Conservation (phyloP, 495 filamentous ascomycete species). For the Aspergillus panamensis region DNA sequence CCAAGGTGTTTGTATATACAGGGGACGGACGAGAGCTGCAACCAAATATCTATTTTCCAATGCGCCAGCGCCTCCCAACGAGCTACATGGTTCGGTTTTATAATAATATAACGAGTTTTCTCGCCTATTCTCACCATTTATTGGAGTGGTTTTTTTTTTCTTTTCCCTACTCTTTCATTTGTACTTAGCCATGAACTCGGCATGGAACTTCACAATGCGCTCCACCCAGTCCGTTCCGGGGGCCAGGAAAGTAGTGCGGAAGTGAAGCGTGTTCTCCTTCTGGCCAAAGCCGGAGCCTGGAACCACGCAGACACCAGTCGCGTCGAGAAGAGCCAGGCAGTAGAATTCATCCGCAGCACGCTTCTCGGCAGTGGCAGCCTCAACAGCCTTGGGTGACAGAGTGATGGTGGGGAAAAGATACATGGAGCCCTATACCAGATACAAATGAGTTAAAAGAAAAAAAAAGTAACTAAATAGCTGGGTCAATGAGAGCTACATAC, state of each 20-base stretch:
- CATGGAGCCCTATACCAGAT: conserved; percentile 70
- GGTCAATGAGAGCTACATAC: conserved; percentile 28
- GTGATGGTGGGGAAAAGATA: conserved; percentile 96
- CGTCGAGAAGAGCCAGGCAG: conserved; percentile 82
- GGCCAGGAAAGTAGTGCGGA: conserved; percentile 94
- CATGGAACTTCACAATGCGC: conserved; percentile 83
- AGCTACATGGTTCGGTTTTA: conserved; percentile 6
- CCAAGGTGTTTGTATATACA: neutral
- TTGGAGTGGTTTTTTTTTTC: neutral
- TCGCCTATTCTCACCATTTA: too few species aligned
- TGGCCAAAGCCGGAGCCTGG: conserved; percentile 93
- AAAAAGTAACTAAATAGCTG: neutral
- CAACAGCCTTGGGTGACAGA: conserved; percentile 68
- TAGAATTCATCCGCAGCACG: conserved; percentile 89
- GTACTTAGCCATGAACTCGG: conserved; percentile 86
- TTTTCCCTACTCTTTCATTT: conserved; percentile 25
- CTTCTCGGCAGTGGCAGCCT: conserved; percentile 68
- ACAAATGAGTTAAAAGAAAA: conserved; percentile 11
- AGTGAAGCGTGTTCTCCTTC: conserved; percentile 86
- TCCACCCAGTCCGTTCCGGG: conserved; percentile 95
- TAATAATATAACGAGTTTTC: conserved; percentile 6
- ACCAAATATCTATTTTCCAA: neutral
- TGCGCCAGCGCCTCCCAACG: neutral
- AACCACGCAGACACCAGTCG: conserved; percentile 93
- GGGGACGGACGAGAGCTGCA: neutral